Conservation (phyloP, 2,329 filamentous ascomycete genomes). For the Trichoderma sp. region DNA sequence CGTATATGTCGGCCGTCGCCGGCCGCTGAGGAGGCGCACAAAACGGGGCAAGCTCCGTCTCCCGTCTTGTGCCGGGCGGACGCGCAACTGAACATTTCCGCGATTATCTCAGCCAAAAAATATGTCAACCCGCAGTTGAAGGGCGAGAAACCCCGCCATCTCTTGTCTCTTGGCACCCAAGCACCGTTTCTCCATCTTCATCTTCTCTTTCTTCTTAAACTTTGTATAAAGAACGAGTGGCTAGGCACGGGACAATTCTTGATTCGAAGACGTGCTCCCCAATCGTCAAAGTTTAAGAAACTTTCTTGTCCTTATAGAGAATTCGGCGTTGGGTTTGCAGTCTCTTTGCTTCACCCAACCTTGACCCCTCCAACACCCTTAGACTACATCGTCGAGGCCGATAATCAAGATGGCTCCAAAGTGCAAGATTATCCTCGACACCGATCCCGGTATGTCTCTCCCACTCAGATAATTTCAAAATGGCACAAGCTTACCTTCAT, state of each 20-base stretch:
- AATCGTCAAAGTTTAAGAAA: too few relatives aligned
- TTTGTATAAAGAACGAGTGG: too few relatives aligned
- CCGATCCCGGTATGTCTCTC: slow-evolving; percentile 54
- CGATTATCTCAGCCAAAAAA: slow-evolving; percentile 11
- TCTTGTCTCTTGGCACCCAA: background rate
- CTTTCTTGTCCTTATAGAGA: too few relatives aligned
- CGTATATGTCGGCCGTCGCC: slow-evolving; percentile 14
- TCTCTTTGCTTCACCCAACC: background rate
- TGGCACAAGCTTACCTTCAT: background rate
- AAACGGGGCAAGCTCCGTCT: slow-evolving; percentile 16
- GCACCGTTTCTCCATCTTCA: background rate
- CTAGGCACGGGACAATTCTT: too few relatives aligned
- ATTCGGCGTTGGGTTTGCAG: too few relatives aligned
- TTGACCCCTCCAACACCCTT: background rate
- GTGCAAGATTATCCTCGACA: slow-evolving; percentile 89
- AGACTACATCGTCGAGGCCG: background rate
- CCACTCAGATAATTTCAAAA: background rate
- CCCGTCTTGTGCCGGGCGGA: too few relatives aligned
- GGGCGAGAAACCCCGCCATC: slow-evolving; percentile 6
- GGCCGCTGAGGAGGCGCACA: slow-evolving; percentile 17
- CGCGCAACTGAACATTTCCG: too few relatives aligned
- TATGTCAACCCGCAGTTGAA: background rate
- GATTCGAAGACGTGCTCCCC: too few relatives aligned
- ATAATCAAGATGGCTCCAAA: slow-evolving; percentile 27
- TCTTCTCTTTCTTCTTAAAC: too few relatives aligned